Base-by-base conservation (phyloP, 208 protist genomes). In the Balamuthia mandrillaris region DNA sequence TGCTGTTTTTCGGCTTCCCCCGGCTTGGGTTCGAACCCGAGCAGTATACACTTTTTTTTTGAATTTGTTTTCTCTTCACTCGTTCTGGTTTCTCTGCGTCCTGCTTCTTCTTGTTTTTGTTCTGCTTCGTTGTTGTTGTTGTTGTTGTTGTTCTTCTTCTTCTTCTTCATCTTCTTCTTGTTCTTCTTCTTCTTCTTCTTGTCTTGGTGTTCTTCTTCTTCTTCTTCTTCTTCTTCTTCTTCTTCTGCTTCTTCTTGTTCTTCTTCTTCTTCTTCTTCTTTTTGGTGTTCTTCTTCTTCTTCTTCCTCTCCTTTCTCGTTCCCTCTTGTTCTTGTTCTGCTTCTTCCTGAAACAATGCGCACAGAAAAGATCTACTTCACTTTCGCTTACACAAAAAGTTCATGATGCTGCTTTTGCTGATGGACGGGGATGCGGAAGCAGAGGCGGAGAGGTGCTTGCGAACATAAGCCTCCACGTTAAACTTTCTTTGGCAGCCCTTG, bases 401-500 rank as follows among this genome's bases (percentile, higher is more conserved):
- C 49, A 54, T 14, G 16, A n/a, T 54, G 49, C 49, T 24, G 16
- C 49, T 21, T 54, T n/a, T n/a, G n/a, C n/a, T n/a, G n/a, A n/a
- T n/a, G n/a, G n/a, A n/a, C n/a, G n/a, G n/a, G n/a, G n/a, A n/a
- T n/a, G n/a, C n/a, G n/a, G n/a, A n/a, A n/a, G n/a, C n/a, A n/a
- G n/a, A n/a, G n/a, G n/a, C n/a, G 16, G 61, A n/a, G n/a, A 27
- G 10, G 66, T 72, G 3, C 42, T 66, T 77, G 3, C 7, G 45
- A 31, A 83, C 81, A 47, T 84, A 91, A 63, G 10, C 12, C 12
- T 24, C 65, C 9, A 91, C 41, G 56, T 91, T 68, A 68, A 91
- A 91, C 85, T 91, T 91, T 33, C 88, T 72, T 81, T 92, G 90
- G 84, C 89, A 92, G 3, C 89, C 89, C 10, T 65, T 52, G 60